Conservation (phyloP, 116 monocot genomes). For the Trichopus zeylanicus region DNA sequence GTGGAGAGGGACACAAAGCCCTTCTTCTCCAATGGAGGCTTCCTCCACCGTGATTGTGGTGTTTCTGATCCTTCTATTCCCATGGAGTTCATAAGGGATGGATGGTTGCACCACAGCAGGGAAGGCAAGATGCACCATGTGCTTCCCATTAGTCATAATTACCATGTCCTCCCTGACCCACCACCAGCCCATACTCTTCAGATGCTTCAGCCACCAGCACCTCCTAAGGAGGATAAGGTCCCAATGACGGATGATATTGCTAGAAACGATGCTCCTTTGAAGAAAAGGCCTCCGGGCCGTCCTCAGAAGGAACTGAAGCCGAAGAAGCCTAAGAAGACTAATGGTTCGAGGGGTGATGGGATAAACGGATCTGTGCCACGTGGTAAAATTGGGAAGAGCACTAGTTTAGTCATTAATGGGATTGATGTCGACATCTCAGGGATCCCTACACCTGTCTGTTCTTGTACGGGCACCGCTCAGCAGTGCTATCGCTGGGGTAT, state of each 20-base stretch:
- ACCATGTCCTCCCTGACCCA: conserved; percentile 19
- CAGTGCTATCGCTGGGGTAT: conserved; percentile 93
- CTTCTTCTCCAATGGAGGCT: conserved; percentile 16
- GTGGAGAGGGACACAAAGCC: conserved; percentile 29
- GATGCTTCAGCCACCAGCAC: conserved; percentile 30
- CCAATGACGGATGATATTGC: conserved; percentile 4
- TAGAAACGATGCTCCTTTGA: conserved; percentile 5
- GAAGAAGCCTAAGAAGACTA: not conserved
- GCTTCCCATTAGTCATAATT: conserved; percentile 22
- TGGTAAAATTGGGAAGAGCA: conserved; percentile 30
- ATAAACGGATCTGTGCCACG: not conserved
- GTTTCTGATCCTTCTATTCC: conserved; percentile 22
- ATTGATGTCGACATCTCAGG: conserved; percentile 68
- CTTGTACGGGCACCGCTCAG: conserved; percentile 71
- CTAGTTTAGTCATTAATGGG: conserved; percentile 71
- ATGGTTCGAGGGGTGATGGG: not conserved
- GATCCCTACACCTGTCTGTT: conserved; percentile 80
- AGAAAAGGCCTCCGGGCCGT: not conserved
- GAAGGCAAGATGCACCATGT: conserved; percentile 29
- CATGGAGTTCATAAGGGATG: conserved; percentile 18
- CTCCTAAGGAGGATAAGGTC: conserved; percentile 22
- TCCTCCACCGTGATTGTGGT: conserved; percentile 14
- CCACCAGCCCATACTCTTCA: conserved; percentile 26
- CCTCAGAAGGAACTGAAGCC: not conserved
- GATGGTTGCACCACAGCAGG: conserved; percentile 29